A percentile compares a stretch with the other conserved stretches of the same genome.
Evolutionary conservation across 345 rosid genomes (phyloP).

Genomic region (Iberis pinnata): DNA sequence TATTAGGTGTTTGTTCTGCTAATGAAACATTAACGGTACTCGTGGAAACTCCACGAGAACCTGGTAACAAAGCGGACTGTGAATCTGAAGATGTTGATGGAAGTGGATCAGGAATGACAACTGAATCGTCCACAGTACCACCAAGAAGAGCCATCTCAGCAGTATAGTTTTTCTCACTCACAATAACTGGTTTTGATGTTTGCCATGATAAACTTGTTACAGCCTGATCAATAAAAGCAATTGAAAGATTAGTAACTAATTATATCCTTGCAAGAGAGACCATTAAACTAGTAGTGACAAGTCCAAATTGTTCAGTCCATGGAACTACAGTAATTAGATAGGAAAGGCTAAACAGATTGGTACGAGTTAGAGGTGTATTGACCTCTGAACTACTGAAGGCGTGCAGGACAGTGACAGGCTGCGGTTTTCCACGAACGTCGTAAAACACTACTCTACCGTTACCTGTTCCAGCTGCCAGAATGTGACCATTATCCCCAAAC

Average conservation of each 20-base stretch:
- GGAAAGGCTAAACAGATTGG: not conserved
- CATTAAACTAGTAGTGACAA: constrained; percentile 1
- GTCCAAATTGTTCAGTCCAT: constrained; percentile 6
- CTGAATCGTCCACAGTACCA: constrained; percentile 74
- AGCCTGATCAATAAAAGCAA: constrained; percentile 43
- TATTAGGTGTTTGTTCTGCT: constrained; percentile 64
- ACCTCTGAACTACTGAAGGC: constrained; percentile 94
- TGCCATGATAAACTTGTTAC: constrained; percentile 97
- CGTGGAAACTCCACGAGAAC: constrained; percentile 43
- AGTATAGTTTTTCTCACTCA: constrained; percentile 70
- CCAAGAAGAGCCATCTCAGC: constrained; percentile 93
- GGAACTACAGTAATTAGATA: not conserved
- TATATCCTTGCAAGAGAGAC: not conserved
- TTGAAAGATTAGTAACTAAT: not conserved
- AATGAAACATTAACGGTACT: constrained; percentile 37
- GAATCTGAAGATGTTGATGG: constrained; percentile 61
- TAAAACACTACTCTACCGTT: constrained; percentile 87
- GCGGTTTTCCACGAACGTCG: constrained; percentile 88
- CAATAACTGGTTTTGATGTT: constrained; percentile 77
- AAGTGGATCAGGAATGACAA: constrained; percentile 95
- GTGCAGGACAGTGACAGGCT: constrained; percentile 81
- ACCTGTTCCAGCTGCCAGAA: constrained; percentile 90
- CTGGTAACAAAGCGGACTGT: constrained; percentile 39
- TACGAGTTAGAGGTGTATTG: constrained; percentile 16
- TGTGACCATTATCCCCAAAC: constrained; percentile 85